A percentile compares a stretch with the other conserved stretches of the same genome.
Evolutionary conservation across 495 filamentous ascomycete species (phyloP).

Genomic region (Staphylotrichum tortipilum): DNA sequence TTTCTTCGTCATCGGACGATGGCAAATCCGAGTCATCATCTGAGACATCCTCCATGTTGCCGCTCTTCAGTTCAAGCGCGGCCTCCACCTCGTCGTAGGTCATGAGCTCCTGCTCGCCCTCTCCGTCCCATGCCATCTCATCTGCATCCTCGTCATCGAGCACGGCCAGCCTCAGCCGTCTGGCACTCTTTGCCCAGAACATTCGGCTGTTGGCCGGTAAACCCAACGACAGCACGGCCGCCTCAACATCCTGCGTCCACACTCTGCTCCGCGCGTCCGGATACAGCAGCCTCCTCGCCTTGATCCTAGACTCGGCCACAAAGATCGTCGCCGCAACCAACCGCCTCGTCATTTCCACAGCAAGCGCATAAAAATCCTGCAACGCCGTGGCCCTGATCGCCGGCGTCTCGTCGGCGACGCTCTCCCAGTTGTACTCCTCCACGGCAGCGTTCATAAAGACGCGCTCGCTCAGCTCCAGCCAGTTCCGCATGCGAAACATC

Average conservation of each 20-base stretch:
- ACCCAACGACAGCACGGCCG: slow-evolving; percentile 52
- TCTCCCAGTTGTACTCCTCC: slow-evolving; percentile 58
- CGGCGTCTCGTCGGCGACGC: slow-evolving; percentile 44
- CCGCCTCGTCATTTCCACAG: slow-evolving; percentile 56
- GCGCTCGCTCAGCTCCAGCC: slow-evolving; percentile 54
- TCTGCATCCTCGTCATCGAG: slow-evolving; percentile 30
- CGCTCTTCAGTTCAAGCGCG: slow-evolving; percentile 17
- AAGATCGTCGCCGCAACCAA: slow-evolving; percentile 59
- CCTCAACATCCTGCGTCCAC: slow-evolving; percentile 51
- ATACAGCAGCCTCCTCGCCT: slow-evolving; percentile 32
- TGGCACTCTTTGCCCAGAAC: slow-evolving; percentile 53
- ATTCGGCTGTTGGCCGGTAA: slow-evolving; percentile 34
- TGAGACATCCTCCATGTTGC: not conserved
- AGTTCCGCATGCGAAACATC: slow-evolving; percentile 50
- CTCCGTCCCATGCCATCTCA: slow-evolving; percentile 5
- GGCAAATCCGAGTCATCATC: slow-evolving; percentile 17
- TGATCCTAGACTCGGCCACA: slow-evolving; percentile 50
- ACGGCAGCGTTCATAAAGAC: slow-evolving; percentile 72
- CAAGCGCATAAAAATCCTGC: slow-evolving; percentile 63
- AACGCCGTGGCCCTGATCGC: slow-evolving; percentile 60
- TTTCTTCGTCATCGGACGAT: slow-evolving; percentile 13
- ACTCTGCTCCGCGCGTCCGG: slow-evolving; percentile 33
- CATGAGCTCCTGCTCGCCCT: slow-evolving; percentile 25
- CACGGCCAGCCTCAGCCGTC: slow-evolving; percentile 52
- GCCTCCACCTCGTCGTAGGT: slow-evolving; percentile 48